Evolutionary conservation across 2,329 filamentous ascomycete genomes (phyloP).

Genomic region (Tolypocladium pustulatum): DNA sequence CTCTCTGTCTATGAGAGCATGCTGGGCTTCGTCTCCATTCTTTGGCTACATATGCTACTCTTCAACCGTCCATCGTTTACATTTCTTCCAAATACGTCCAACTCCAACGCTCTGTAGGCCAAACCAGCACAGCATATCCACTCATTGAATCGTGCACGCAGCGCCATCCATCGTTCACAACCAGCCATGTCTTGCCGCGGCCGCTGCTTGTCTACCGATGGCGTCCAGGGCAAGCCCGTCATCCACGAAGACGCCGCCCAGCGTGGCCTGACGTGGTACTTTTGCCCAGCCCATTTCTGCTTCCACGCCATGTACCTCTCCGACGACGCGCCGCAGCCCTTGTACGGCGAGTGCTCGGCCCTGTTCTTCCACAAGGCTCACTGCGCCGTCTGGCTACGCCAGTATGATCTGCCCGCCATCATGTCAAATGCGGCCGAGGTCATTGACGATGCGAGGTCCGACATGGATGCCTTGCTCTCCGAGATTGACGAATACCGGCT

Average conservation of each 20-base stretch:
- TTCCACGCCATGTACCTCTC: constrained; percentile 15
- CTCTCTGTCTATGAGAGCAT: no score
- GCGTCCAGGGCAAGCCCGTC: constrained; percentile 1
- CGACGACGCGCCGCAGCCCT: constrained; percentile 11
- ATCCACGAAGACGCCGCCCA: constrained; percentile 9
- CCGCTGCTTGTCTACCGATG: constrained; percentile 10
- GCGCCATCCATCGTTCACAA: neutral
- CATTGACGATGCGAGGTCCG: neutral
- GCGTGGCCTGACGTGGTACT: constrained; percentile 16
- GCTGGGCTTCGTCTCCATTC: neutral
- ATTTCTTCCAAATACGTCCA: neutral
- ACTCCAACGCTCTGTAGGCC: neutral
- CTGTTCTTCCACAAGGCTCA: constrained; percentile 12
- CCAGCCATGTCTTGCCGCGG: constrained; percentile 12
- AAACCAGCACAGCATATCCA: neutral
- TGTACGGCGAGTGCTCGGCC: constrained; percentile 22
- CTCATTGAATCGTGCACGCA: neutral
- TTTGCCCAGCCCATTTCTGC: constrained; percentile 16
- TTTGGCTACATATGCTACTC: no score
- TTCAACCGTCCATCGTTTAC: neutral
- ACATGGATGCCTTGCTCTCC: constrained; percentile 1
- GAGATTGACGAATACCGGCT: constrained; percentile 1
- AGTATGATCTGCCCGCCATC: constrained; percentile 7
- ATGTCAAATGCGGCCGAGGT: constrained; percentile 1
- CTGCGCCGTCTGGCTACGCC: constrained; percentile 10